phyloP scores from a whole-genome alignment of 352 stramenopile species.

The Phytopythium chamaehyphon region DNA sequence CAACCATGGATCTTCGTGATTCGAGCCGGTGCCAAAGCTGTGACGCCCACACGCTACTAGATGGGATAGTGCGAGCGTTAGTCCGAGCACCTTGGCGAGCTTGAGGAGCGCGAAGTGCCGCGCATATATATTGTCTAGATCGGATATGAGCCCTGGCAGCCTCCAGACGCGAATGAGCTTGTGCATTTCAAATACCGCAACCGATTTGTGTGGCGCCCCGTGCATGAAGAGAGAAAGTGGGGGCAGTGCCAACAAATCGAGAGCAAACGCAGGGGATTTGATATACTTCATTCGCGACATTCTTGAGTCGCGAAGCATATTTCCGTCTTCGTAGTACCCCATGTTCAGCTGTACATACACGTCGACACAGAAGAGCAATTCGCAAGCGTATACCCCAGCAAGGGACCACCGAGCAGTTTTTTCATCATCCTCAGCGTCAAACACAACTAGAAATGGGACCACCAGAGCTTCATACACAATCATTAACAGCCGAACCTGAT shows the following conservation, averaged over 20 bases:
- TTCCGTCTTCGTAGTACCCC: conserved; percentile 68
- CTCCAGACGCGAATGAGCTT: conserved; percentile 52
- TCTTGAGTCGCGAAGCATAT: conserved; percentile 51
- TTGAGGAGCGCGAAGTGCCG: conserved; percentile 57
- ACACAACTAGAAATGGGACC: conserved; percentile 43
- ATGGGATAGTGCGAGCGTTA: conserved; percentile 46
- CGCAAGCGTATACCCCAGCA: conserved; percentile 43
- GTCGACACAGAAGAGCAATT: conserved; percentile 55
- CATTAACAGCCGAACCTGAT: conserved; percentile 42
- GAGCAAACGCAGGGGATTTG: conserved; percentile 37
- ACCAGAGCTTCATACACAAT: conserved; percentile 51
- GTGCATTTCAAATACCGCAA: conserved; percentile 42
- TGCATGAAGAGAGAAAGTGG: conserved; percentile 39
- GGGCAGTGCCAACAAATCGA: conserved; percentile 44
- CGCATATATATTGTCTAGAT: conserved; percentile 65
- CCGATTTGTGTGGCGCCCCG: conserved; percentile 9
- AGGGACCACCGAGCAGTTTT: conserved; percentile 16
- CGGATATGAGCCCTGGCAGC: conserved; percentile 41
- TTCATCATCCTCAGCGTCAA: conserved; percentile 11
- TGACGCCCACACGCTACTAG: conserved; percentile 52
- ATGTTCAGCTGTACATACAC: conserved; percentile 73
- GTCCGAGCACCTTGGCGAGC: conserved; percentile 45
- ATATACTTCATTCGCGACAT: conserved; percentile 67
- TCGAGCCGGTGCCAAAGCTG: conserved; percentile 38
- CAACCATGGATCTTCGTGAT: conserved; percentile 29